Base-by-base conservation (phyloP, 148 eudicot genomes). In the Salicornia ramosissima region DNA sequence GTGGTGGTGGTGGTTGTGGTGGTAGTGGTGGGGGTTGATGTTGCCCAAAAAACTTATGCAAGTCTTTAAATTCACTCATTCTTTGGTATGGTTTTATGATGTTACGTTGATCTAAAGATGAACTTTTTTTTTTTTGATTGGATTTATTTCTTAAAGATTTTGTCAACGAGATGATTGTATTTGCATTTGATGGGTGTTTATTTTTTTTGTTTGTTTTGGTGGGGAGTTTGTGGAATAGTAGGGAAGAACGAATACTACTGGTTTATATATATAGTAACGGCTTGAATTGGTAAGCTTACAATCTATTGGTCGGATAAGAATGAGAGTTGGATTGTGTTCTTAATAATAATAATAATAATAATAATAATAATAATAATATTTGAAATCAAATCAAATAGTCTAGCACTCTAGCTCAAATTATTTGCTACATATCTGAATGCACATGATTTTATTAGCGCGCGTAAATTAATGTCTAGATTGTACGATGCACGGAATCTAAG, bases 11-110 rank as follows among this genome's bases (percentile, higher is more conserved):
- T 52, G 33, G 30, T 52, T 18, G 33, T 57, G 83, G n/a, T n/a
- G 10, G 73, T 43, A 1, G 82, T 77, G 7, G 83, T 77, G 9
- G 83, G 14, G 51, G 72, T 69, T 68, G 73, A 11, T 50, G 36
- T 16, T 70, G 68, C 11, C 39, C 33, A 21, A 65, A 42, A 6
- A 50, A 28, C 45, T 60, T 47, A 29, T 57, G 42, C 3, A 28
- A 21, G 34, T 57, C 65, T 16, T 70, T 71, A 11, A 63, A 64
- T 6, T 72, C 69, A 64, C 69, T 54, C 75, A 72, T 72, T 14
- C 4, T 26, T n/a, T 10, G 2, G 14, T 47, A 31, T 43, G 30
- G 2, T 33, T n/a, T n/a, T 36, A 36, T 36, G 40, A 65, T 66
- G 24, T 6, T n/a, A 33, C 22, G 34, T 71, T 19, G 31, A 58